Percentiles rank a stretch among this genome's conserved stretches.
These are phyloP conservation scores for Xanthoconium purpureum DNA, from an alignment of 768 basidiomycete genomes.

Conservation along the genomic window DNA sequence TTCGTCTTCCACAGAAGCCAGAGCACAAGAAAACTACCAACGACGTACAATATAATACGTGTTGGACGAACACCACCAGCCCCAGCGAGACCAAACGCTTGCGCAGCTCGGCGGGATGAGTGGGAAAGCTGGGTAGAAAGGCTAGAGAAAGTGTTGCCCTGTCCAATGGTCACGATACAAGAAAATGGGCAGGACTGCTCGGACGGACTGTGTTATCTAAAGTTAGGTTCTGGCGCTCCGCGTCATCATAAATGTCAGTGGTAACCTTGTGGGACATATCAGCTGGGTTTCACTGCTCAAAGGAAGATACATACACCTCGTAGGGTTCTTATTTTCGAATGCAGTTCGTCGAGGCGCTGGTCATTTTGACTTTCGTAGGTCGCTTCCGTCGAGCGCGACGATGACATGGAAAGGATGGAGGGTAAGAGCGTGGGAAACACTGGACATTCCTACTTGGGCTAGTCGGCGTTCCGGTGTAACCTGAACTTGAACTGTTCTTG, in stretches of 20 bases:
- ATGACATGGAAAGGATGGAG: slow-evolving; percentile 29
- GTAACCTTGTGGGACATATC: slow-evolving; percentile 55
- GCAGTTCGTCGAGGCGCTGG: slow-evolving; percentile 76
- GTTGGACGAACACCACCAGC: slow-evolving; percentile 65
- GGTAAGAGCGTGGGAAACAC: slow-evolving; percentile 21
- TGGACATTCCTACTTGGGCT: no score
- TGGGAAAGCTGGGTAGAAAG: slow-evolving; percentile 62
- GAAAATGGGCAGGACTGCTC: neutral
- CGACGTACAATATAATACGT: slow-evolving; percentile 61
- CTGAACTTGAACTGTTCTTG: no score
- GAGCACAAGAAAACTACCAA: slow-evolving; percentile 50
- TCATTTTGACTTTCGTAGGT: slow-evolving; percentile 87
- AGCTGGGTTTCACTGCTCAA: neutral
- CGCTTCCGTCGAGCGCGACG: slow-evolving; percentile 51
- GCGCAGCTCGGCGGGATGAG: slow-evolving; percentile 65
- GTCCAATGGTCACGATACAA: neutral
- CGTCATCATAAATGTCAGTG: slow-evolving; percentile 81
- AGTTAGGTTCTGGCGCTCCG: slow-evolving; percentile 76
- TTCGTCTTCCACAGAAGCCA: slow-evolving; percentile 55
- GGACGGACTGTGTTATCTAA: slow-evolving; percentile 63
- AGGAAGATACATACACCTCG: slow-evolving; percentile 56
- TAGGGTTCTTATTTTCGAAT: slow-evolving; percentile 78
- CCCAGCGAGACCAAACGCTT: slow-evolving; percentile 66
- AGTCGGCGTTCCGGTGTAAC: no score
- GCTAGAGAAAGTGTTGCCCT: slow-evolving; percentile 67